A percentile compares a stretch with the other conserved stretches of the same genome.
Evolutionary conservation across 306 rosid genomes (phyloP).

Genomic region (Corylus heterophylla): DNA sequence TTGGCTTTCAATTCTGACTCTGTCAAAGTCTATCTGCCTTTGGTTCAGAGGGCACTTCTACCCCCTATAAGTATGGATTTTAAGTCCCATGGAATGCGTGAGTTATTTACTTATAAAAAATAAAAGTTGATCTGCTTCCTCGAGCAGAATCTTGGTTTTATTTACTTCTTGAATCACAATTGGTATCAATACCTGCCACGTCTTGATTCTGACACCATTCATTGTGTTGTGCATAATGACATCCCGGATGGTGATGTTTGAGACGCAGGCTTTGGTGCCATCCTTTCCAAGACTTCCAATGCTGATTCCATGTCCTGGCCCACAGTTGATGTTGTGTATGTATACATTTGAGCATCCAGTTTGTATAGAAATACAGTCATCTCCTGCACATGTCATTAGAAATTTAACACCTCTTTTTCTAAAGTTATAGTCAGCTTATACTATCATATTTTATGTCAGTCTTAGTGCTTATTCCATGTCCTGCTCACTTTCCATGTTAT

Average conservation of each 20-base stretch:
- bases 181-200: conserved; percentile 83
- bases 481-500: not conserved
- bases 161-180: not conserved
- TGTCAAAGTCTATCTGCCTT: not conserved
- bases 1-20: not conserved
- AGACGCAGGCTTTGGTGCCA: conserved; percentile 87
- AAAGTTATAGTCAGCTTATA: not conserved
- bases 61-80: not conserved
- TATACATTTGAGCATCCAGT: conserved; percentile 90
- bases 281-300: conserved; percentile 91
- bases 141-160: not conserved
- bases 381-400: conserved; percentile 56
- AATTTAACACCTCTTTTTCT: not conserved
- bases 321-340: conserved; percentile 84
- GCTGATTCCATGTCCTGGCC: conserved; percentile 99
- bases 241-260: conserved; percentile 89
- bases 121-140: not conserved
- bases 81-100: not conserved
- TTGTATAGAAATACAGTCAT: conserved; percentile 91
- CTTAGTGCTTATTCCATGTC: conserved; percentile 1
- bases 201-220: conserved; percentile 96
- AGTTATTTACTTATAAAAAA: not conserved
- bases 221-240: conserved; percentile 80
- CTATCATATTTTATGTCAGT: not conserved
- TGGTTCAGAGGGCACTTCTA: not conserved